Conservation (phyloP, 1,284 basidiomycete genomes). For the Macrocystidia cucumis region DNA sequence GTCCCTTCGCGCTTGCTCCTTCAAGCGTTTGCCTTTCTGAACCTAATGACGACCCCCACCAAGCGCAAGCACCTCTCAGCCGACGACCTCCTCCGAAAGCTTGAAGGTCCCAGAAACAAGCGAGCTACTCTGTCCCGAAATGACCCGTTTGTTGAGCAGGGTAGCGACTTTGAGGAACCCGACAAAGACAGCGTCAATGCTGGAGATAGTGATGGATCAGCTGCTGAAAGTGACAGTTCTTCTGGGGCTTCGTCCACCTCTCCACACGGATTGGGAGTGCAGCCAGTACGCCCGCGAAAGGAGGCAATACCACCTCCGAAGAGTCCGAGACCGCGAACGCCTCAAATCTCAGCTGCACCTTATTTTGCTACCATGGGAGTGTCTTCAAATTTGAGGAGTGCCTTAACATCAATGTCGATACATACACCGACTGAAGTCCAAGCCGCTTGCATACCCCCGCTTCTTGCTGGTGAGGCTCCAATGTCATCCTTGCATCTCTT, state of each 20-base stretch:
- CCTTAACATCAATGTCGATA: slow-evolving; percentile 83
- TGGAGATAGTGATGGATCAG: too few species aligned
- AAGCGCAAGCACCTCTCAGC: slow-evolving; percentile 25
- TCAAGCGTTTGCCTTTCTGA: too few species aligned
- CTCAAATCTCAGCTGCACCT: slow-evolving; percentile 19
- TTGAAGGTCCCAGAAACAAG: slow-evolving; percentile 23
- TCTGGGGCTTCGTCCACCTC: too few species aligned
- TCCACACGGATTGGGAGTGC: too few species aligned
- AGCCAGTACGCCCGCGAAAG: too few species aligned
- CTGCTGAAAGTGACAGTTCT: too few species aligned
- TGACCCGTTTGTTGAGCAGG: slow-evolving; percentile 7
- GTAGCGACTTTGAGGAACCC: slow-evolving; percentile 3
- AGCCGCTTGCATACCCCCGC: slow-evolving; percentile 81
- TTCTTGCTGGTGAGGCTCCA: slow-evolving; percentile 61
- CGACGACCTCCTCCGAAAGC: slow-evolving; percentile 28
- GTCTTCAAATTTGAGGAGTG: slow-evolving; percentile 59
- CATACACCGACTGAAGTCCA: slow-evolving; percentile 86
- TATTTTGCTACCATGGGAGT: slow-evolving; percentile 73
- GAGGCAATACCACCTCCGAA: slow-evolving; percentile 26
- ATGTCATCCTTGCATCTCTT: slow-evolving; percentile 3
- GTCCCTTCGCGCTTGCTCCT: too few species aligned
- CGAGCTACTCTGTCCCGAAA: slow-evolving; percentile 15
- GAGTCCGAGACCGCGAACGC: slow-evolving; percentile 20
- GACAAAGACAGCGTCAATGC: slow-evolving; percentile 17
- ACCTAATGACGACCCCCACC: slow-evolving; percentile 14